Evolutionary conservation across 495 filamentous ascomycete genomes (phyloP).

Genomic region (Penicillium antarcticum): DNA sequence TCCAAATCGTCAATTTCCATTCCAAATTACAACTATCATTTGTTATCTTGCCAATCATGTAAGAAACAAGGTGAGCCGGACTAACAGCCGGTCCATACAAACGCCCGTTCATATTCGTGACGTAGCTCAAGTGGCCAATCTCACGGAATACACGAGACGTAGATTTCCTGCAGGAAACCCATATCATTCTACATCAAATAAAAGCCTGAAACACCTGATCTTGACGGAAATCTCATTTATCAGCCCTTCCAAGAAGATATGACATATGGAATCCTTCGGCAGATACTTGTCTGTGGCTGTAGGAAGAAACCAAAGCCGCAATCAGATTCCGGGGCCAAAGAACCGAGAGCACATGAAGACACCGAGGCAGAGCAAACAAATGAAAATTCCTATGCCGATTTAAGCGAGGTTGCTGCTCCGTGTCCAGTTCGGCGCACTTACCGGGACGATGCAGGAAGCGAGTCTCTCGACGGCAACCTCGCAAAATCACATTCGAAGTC

Average conservation of each 20-base stretch:
- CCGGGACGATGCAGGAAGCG: not conserved
- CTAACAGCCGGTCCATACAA: too few species aligned
- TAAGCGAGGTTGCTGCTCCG: slow-evolving; percentile 1
- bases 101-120: not conserved
- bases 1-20: too few species aligned
- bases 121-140: not conserved
- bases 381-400: not conserved
- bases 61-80: not conserved
- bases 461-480: not conserved
- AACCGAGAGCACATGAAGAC: not conserved
- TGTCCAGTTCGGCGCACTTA: not conserved
- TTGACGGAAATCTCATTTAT: not conserved
- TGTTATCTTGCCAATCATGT: not conserved
- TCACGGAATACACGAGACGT: not conserved
- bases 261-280: not conserved
- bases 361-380: not conserved
- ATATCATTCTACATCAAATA: too few species aligned
- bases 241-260: not conserved
- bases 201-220: too few species aligned
- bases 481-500: not conserved
- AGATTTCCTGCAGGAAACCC: too few species aligned
- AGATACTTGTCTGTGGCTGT: not conserved
- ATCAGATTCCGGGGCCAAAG: not conserved
- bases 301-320: not conserved
- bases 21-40: not conserved